Conservation (phyloP, 1,284 basidiomycete species). For the Heterobasidion occidentale region DNA sequence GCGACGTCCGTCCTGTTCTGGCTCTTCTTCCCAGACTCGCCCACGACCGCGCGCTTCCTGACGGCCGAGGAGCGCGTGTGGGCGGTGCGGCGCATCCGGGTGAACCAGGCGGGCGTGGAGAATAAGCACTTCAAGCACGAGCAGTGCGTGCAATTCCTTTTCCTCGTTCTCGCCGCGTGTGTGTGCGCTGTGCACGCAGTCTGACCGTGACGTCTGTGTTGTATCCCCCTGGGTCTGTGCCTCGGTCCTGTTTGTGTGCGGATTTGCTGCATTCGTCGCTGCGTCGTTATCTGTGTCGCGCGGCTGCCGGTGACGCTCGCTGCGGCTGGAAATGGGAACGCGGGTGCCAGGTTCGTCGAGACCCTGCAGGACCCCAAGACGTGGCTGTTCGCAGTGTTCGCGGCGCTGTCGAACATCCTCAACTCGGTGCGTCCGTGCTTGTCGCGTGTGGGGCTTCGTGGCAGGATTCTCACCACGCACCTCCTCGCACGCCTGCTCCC, state of each 20-base stretch:
- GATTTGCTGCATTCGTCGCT: background rate
- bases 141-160: slow-evolving; percentile 26
- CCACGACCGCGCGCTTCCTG: slow-evolving; percentile 64
- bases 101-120: slow-evolving; percentile 33
- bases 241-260: too few species aligned
- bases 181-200: too few species aligned
- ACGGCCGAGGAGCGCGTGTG: slow-evolving; percentile 51
- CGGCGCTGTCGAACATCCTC: slow-evolving; percentile 55
- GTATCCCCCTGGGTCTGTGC: too few species aligned
- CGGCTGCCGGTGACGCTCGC: background rate
- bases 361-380: slow-evolving; percentile 62
- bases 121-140: slow-evolving; percentile 31
- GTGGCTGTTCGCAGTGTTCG: slow-evolving; percentile 62
- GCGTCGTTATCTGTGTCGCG: background rate
- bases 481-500: too few species aligned
- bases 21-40: slow-evolving; percentile 66
- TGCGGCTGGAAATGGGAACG: background rate
- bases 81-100: slow-evolving; percentile 63
- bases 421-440: slow-evolving; percentile 29
- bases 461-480: too few species aligned
- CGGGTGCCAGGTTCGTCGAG: slow-evolving; percentile 47
- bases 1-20: slow-evolving; percentile 45
- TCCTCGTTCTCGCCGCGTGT: background rate
- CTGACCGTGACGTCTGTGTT: too few species aligned
- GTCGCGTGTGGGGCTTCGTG: too few species aligned